Evolutionary conservation across 2,329 filamentous ascomycete species (phyloP).

Genomic region (Colletotrichum limetticola): DNA sequence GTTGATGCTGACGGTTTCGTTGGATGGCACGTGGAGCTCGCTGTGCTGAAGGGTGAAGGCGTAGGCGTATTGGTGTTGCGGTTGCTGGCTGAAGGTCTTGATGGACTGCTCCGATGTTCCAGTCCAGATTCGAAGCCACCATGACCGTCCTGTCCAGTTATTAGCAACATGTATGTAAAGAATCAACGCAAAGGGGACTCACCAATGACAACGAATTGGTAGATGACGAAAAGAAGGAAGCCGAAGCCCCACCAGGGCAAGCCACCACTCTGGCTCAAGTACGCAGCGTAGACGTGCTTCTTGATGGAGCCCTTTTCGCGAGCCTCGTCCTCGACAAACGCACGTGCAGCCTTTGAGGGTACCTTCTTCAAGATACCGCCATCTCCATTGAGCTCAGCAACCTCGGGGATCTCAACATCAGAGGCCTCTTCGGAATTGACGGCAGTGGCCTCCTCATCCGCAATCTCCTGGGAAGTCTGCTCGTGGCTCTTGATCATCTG

Average conservation of each 20-base stretch:
- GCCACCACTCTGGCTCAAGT: slow-evolving; percentile 75
- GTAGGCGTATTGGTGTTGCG: slow-evolving; percentile 29
- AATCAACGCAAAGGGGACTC: slow-evolving; percentile 37
- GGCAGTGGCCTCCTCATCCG: slow-evolving; percentile 63
- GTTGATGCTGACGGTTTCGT: slow-evolving; percentile 40
- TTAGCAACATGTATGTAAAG: slow-evolving; percentile 8
- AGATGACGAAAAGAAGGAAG: slow-evolving; percentile 63
- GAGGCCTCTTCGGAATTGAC: slow-evolving; percentile 66
- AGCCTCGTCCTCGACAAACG: slow-evolving; percentile 82
- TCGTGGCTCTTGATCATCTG: slow-evolving; percentile 68
- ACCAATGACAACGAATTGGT: slow-evolving; percentile 66
- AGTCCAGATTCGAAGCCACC: slow-evolving; percentile 75
- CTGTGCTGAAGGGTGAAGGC: slow-evolving; percentile 57
- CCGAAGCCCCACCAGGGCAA: slow-evolving; percentile 68
- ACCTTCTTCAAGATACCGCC: slow-evolving; percentile 59
- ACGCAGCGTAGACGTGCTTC: slow-evolving; percentile 72
- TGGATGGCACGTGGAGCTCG: slow-evolving; percentile 46
- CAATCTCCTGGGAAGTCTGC: slow-evolving; percentile 54
- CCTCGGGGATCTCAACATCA: slow-evolving; percentile 37
- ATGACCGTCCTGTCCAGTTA: slow-evolving; percentile 57
- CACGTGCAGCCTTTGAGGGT: slow-evolving; percentile 65
- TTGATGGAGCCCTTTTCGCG: slow-evolving; percentile 78
- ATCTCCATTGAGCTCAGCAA: slow-evolving; percentile 48
- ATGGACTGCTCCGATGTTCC: slow-evolving; percentile 49
- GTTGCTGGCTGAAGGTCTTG: slow-evolving; percentile 38